Evolutionary conservation across 169 alveolate genomes (phyloP).

Genomic region (Cryptosporidium meleagridis): DNA sequence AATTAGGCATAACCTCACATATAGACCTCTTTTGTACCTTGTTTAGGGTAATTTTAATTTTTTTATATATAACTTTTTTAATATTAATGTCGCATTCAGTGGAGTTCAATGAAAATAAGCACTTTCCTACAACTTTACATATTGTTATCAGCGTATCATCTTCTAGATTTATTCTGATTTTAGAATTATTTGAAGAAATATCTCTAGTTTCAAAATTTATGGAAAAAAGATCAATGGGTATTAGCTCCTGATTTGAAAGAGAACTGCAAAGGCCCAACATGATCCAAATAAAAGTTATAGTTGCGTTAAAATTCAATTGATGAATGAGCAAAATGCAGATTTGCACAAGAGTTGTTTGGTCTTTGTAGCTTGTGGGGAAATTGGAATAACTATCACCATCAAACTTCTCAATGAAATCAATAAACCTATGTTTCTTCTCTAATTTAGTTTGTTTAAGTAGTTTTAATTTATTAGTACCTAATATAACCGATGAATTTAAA

Average conservation of each 20-base stretch:
- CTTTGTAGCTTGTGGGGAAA: slow-evolving; percentile 18
- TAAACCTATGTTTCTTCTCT: background rate
- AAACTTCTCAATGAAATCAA: background rate
- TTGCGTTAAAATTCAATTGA: background rate
- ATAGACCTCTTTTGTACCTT: slow-evolving; percentile 30
- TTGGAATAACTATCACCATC: slow-evolving; percentile 2
- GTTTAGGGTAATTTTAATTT: background rate
- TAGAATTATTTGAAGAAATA: background rate
- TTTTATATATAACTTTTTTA: slow-evolving; percentile 4
- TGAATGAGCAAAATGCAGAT: slow-evolving; percentile 1
- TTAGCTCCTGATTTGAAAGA: slow-evolving; percentile 24
- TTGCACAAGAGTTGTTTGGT: slow-evolving; percentile 38
- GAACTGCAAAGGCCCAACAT: slow-evolving; percentile 43
- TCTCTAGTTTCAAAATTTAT: slow-evolving; percentile 3
- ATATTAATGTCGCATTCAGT: background rate
- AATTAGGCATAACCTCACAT: slow-evolving; percentile 63
- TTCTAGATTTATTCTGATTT: slow-evolving; percentile 24
- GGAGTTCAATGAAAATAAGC: slow-evolving; percentile 4
- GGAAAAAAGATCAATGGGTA: slow-evolving; percentile 1
- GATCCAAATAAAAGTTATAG: slow-evolving; percentile 24
- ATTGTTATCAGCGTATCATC: slow-evolving; percentile 23
- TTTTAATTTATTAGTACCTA: slow-evolving; percentile 11
- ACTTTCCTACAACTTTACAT: slow-evolving; percentile 34
- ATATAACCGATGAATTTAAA: slow-evolving; percentile 3
- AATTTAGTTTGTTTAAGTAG: background rate